Conservation (phyloP, 305 asterid genomes). For the Fraxinus xanthoxyloides region DNA sequence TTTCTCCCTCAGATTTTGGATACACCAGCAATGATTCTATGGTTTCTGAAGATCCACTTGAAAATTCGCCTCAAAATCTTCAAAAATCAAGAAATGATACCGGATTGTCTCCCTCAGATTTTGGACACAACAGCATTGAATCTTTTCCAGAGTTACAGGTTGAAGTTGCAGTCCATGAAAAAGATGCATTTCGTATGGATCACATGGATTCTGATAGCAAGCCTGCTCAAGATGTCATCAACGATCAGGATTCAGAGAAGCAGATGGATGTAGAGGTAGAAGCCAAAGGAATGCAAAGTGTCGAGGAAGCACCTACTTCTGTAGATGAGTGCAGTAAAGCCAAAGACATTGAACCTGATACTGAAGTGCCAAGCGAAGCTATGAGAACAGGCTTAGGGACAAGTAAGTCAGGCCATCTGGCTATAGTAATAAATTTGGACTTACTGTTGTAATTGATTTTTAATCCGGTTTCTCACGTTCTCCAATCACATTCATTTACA, state of each 20-base stretch:
- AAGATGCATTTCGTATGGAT: constrained; percentile 9
- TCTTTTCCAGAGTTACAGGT: constrained; percentile 31
- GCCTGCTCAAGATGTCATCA: constrained; percentile 30
- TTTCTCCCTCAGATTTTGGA: neutral
- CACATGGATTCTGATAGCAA: constrained; percentile 32
- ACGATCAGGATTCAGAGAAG: constrained; percentile 30
- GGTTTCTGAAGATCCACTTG: constrained; percentile 25
- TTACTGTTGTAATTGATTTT: neutral
- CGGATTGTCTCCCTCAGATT: neutral
- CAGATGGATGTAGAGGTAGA: constrained; percentile 6
- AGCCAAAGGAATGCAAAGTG: constrained; percentile 12
- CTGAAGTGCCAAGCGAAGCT: constrained; percentile 28
- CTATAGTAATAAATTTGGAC: neutral
- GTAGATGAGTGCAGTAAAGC: constrained; percentile 30
- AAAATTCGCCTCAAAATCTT: constrained; percentile 28
- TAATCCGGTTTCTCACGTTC: neutral
- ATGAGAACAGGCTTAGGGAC: constrained; percentile 32
- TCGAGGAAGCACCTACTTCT: constrained; percentile 33
- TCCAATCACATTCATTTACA: constrained; percentile 1
- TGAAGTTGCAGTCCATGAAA: constrained; percentile 32
- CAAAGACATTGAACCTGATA: constrained; percentile 36
- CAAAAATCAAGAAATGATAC: neutral
- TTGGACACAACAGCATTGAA: neutral
- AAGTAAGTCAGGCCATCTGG: constrained; percentile 31
- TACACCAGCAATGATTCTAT: neutral